Conservation (phyloP, 441 rosid species). For the Lepidium campestre region DNA sequence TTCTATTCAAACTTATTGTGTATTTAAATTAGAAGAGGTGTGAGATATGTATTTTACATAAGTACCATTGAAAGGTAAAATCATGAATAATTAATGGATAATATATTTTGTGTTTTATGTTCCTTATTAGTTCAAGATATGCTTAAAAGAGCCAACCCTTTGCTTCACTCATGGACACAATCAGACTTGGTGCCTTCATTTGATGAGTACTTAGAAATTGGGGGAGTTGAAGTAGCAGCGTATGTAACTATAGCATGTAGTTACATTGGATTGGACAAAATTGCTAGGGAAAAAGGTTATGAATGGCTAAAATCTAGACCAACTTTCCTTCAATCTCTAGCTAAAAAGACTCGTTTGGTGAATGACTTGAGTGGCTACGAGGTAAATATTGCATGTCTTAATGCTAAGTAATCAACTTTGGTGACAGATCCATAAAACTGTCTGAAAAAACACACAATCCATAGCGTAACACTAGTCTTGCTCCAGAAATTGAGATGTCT, state of each 20-base stretch:
- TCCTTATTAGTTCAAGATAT: neutral
- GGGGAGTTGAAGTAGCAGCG: neutral
- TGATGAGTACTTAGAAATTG: neutral
- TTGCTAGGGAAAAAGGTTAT: neutral
- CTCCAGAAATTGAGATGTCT: constrained; percentile 81
- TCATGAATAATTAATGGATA: too few species aligned
- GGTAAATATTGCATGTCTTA: constrained; percentile 41
- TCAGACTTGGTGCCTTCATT: neutral
- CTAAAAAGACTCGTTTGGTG: neutral
- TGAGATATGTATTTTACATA: too few species aligned
- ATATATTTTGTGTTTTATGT: too few species aligned
- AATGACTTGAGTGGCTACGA: neutral
- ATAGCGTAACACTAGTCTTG: constrained; percentile 44
- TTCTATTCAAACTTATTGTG: too few species aligned
- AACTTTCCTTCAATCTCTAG: neutral
- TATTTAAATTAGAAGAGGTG: neutral
- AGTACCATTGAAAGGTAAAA: too few species aligned
- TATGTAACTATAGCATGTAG: neutral
- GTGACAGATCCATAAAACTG: constrained; percentile 61
- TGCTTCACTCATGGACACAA: neutral
- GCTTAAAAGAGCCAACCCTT: neutral
- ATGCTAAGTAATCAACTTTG: constrained; percentile 56
- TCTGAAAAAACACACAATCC: constrained; percentile 61
- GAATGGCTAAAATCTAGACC: constrained; percentile 10
- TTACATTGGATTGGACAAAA: neutral